These are phyloP conservation scores for Teunomyces barrocoloradensis DNA, from an alignment of 805 yeast genomes.

Conservation along the genomic window DNA sequence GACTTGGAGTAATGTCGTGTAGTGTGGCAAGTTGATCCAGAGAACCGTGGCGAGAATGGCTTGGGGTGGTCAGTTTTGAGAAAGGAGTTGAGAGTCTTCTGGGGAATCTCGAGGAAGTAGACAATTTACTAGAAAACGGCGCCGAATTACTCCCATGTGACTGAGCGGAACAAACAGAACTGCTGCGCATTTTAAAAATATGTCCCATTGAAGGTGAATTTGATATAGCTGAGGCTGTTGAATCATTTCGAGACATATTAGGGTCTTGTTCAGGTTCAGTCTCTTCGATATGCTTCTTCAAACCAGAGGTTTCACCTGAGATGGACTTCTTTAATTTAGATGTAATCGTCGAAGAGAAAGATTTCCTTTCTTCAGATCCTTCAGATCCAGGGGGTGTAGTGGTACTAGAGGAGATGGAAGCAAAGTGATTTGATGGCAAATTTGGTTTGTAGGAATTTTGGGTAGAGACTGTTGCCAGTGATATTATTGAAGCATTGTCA, in stretches of 20 bases:
- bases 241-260: neutral
- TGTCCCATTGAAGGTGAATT: slow-evolving; percentile 3
- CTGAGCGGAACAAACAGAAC: slow-evolving; percentile 17
- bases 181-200: slow-evolving; percentile 12
- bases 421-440: neutral
- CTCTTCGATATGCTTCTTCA: neutral
- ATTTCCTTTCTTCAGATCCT: neutral
- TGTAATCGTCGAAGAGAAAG: slow-evolving; percentile 14
- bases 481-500: slow-evolving; percentile 3
- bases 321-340: slow-evolving; percentile 5
- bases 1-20: neutral
- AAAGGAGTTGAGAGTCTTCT: slow-evolving; percentile 13
- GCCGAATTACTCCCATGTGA: slow-evolving; percentile 8
- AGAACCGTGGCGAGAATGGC: neutral
- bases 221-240: slow-evolving; percentile 1
- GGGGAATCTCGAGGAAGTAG: slow-evolving; percentile 10
- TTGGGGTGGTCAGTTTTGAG: slow-evolving; percentile 1
- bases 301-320: neutral
- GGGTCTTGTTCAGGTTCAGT: neutral
- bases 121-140: neutral
- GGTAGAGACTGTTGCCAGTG: slow-evolving; percentile 5
- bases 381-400: neutral
- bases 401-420: neutral
- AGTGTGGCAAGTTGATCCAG: neutral
- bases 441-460: slow-evolving; percentile 1